Conservation (phyloP, 2,329 filamentous ascomycete genomes). For the Neophaeococcomyces mojaviensis region DNA sequence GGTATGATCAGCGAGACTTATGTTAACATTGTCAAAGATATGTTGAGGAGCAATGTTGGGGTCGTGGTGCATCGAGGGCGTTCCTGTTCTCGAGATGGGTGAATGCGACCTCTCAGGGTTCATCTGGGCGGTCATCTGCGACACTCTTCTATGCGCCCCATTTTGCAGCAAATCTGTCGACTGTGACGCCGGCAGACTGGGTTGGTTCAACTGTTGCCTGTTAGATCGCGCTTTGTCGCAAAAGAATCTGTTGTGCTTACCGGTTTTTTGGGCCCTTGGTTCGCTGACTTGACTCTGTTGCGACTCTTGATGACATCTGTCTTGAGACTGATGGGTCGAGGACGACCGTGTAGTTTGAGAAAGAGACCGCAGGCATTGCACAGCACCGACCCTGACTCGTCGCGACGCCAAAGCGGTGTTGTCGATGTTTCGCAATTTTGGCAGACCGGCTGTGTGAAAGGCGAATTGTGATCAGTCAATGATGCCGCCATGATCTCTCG, state of each 20-base stretch:
- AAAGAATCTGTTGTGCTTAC: conserved; percentile 40
- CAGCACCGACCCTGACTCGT: conserved; percentile 89
- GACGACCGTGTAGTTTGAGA: conserved; percentile 88
- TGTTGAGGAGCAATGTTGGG: conserved; percentile 65
- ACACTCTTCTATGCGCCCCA: conserved; percentile 55
- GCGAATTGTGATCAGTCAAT: conserved; percentile 42
- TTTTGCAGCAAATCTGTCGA: conserved; percentile 48
- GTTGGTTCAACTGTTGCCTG: conserved; percentile 39
- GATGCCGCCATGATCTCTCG: conserved; percentile 35
- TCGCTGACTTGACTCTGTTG: conserved; percentile 89
- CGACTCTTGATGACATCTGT: conserved; percentile 99
- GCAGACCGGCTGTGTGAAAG: conserved; percentile 81
- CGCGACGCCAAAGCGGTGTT: conserved; percentile 92
- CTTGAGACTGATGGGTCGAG: conserved; percentile 91
- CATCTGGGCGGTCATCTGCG: conserved; percentile 65
- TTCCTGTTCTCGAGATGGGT: conserved; percentile 70
- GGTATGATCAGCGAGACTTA: conserved; percentile 51
- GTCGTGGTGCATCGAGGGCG: conserved; percentile 63
- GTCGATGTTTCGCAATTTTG: conserved; percentile 95
- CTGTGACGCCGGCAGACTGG: conserved; percentile 52
- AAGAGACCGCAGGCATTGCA: conserved; percentile 99
- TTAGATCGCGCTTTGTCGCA: conserved; percentile 9
- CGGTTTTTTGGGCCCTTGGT: conserved; percentile 74
- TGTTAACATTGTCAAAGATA: conserved; percentile 62
- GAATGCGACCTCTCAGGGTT: conserved; percentile 68